A percentile compares a stretch with the other conserved stretches of the same genome.
phyloP scores from a whole-genome alignment of 2,329 filamentous ascomycete genomes.

The Parascedosporium putredinis region DNA sequence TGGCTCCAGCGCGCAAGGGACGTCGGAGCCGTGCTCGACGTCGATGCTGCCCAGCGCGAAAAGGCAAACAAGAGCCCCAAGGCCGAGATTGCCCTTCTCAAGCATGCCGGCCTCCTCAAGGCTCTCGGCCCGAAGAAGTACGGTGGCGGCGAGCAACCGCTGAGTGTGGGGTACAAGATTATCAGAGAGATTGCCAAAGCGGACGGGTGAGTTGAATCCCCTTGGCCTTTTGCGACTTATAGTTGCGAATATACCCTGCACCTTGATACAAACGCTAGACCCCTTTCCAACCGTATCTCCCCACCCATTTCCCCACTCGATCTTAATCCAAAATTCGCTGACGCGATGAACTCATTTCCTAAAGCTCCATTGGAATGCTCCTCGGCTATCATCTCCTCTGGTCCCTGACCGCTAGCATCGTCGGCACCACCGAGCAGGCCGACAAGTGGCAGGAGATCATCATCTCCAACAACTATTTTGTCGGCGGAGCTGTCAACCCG shows the following conservation, averaged over 20 bases:
- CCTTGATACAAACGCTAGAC: no score
- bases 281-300: no score
- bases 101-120: constrained; percentile 29
- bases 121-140: constrained; percentile 27
- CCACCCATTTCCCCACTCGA: no score
- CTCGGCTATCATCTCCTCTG: constrained; percentile 56
- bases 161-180: constrained; percentile 42
- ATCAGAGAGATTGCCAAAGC: constrained; percentile 54
- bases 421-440: constrained; percentile 49
- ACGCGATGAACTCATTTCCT: no score
- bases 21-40: constrained; percentile 23
- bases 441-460: constrained; percentile 46
- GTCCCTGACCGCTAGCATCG: constrained; percentile 49
- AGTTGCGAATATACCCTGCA: not conserved
- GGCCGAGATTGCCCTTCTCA: constrained; percentile 29
- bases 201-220: constrained; percentile 48
- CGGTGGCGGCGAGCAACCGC: constrained; percentile 32
- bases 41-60: constrained; percentile 24
- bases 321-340: no score
- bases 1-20: constrained; percentile 30
- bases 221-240: no score
- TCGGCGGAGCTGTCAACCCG: constrained; percentile 56
- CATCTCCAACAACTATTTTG: constrained; percentile 53
- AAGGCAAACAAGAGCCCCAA: constrained; percentile 28
- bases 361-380: constrained; percentile 52